Conservation (phyloP, 148 eudicot species). For the Vaccinium darrowii region DNA sequence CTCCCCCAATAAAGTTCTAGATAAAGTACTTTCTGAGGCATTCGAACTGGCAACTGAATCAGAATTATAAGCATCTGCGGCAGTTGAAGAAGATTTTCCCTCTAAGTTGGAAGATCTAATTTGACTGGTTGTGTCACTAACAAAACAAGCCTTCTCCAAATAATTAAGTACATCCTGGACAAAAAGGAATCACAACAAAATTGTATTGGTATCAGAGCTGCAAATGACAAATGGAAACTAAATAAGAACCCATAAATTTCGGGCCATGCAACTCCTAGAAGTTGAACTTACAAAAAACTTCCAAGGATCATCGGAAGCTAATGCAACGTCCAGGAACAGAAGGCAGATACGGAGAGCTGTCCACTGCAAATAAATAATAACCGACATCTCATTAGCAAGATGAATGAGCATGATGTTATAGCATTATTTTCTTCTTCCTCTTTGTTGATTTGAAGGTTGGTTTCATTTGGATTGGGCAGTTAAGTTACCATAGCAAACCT, state of each 20-base stretch:
- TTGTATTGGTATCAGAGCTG: background rate
- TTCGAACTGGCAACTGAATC: conserved; percentile 43
- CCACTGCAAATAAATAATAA: conserved; percentile 43
- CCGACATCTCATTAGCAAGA: background rate
- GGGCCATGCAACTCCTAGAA: background rate
- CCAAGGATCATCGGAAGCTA: conserved; percentile 58
- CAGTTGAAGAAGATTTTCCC: conserved; percentile 47
- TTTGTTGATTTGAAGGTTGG: background rate
- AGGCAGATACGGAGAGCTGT: conserved; percentile 80
- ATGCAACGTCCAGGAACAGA: conserved; percentile 73
- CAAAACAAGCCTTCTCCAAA: conserved; percentile 65
- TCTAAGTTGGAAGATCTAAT: conserved; percentile 44
- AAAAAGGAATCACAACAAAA: conserved; percentile 1
- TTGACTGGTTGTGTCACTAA: conserved; percentile 45
- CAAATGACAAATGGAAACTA: background rate
- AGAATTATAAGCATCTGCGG: conserved; percentile 51
- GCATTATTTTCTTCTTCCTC: background rate
- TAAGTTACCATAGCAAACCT: background rate
- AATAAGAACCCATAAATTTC: background rate
- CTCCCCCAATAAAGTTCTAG: conserved; percentile 87
- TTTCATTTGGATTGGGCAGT: background rate
- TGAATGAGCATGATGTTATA: background rate
- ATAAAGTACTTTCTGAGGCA: conserved; percentile 56
- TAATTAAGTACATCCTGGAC: conserved; percentile 74
- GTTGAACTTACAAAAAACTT: conserved; percentile 66